phyloP scores from a whole-genome alignment of 345 rosid species.

The Carallia pectinifolia region DNA sequence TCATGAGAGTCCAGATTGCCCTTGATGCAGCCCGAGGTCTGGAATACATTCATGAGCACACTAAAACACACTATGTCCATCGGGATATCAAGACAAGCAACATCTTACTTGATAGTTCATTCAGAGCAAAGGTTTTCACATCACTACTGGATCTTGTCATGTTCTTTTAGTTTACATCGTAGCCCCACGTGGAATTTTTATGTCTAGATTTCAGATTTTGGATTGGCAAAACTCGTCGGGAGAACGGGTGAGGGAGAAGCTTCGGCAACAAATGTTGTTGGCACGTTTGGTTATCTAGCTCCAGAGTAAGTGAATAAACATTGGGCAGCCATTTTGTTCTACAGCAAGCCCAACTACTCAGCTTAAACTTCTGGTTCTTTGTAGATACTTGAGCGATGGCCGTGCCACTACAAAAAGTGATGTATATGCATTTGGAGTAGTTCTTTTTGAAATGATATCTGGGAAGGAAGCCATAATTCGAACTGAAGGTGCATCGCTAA shows the following conservation, averaged over 20 bases:
- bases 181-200: background rate
- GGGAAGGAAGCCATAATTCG: conserved; percentile 84
- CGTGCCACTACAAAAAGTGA: conserved; percentile 87
- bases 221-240: conserved; percentile 87
- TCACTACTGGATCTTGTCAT: conserved; percentile 9
- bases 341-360: background rate
- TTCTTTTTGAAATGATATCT: conserved; percentile 82
- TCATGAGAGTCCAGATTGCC: conserved; percentile 83
- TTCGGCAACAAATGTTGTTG: conserved; percentile 87
- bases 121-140: conserved; percentile 77
- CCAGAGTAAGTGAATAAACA: conserved; percentile 69
- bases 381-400: conserved; percentile 85
- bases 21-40: conserved; percentile 93
- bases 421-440: conserved; percentile 94
- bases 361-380: conserved; percentile 12
- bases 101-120: conserved; percentile 76
- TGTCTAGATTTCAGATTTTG: conserved; percentile 91
- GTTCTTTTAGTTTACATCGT: background rate
- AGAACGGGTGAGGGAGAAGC: conserved; percentile 76
- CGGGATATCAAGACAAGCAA: conserved; percentile 96
- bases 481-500: conserved; percentile 53
- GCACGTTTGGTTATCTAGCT: conserved; percentile 92
- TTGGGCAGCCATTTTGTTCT: conserved; percentile 5
- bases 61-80: conserved; percentile 92
- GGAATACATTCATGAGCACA: conserved; percentile 95